Percentiles rank a stretch among this genome's conserved stretches.
phyloP scores from a whole-genome alignment of 1,284 basidiomycete species.

The Ceratobasidium sp. region DNA sequence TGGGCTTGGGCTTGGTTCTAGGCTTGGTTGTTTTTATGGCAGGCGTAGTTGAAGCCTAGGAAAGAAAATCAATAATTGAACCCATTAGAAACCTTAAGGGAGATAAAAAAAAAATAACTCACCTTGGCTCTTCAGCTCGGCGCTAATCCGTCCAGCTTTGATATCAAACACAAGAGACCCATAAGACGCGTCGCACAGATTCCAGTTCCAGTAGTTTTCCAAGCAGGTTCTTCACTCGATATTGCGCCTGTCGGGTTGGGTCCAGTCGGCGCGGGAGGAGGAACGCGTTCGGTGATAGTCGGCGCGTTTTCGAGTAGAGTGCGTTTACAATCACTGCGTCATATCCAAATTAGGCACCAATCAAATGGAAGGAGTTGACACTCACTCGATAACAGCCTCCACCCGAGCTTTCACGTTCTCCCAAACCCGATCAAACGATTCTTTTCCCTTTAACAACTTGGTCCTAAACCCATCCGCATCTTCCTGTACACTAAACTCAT shows the following conservation, averaged over 20 bases:
- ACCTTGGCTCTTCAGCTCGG: conserved; percentile 94
- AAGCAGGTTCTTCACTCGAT: conserved; percentile 80
- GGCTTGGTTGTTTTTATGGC: conserved; percentile 59
- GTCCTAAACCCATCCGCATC: conserved; percentile 90
- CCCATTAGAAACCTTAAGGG: no score
- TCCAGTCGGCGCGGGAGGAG: conserved; percentile 59
- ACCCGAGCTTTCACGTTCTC: conserved; percentile 93
- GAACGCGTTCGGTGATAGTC: conserved; percentile 83
- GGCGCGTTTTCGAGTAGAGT: conserved; percentile 91
- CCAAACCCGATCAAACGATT: conserved; percentile 90
- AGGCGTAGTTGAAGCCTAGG: conserved; percentile 96
- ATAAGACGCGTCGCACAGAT: conserved; percentile 92
- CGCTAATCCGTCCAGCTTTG: conserved; percentile 89
- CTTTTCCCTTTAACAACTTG: conserved; percentile 83
- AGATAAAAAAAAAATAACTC: conserved; percentile 47
- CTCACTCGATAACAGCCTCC: conserved; percentile 85
- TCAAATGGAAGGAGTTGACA: conserved; percentile 16
- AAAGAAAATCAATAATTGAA: conserved; percentile 21
- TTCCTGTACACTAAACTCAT: conserved; percentile 93
- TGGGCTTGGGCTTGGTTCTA: conserved; percentile 17
- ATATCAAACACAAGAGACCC: conserved; percentile 90
- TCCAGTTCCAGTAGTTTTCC: conserved; percentile 99
- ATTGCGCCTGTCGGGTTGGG: conserved; percentile 53
- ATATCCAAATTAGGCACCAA: conserved; percentile 3
- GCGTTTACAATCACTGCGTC: conserved; percentile 77